Conservation (phyloP, 2,329 filamentous ascomycete species). For the Leptographium radiaticola region DNA sequence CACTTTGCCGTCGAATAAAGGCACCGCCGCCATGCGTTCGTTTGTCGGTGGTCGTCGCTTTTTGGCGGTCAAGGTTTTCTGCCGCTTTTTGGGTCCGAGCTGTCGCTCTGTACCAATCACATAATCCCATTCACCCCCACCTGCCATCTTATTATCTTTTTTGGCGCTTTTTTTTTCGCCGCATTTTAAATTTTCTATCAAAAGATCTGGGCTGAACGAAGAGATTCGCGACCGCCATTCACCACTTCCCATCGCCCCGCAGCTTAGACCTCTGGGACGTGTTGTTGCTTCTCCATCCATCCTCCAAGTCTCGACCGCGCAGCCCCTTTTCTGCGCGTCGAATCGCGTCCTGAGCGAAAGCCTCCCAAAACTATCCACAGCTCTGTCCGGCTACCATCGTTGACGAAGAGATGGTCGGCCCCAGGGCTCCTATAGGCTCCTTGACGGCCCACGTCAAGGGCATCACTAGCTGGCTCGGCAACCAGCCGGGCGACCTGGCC, state of each 20-base stretch:
- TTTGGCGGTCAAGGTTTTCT: conserved; percentile 11
- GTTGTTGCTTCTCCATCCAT: too few relatives aligned
- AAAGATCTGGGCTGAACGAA: neutral
- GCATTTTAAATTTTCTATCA: neutral
- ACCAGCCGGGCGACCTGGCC: neutral
- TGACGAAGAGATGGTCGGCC: conserved; percentile 7
- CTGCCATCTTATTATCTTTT: neutral
- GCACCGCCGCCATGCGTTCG: neutral
- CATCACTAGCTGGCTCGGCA: conserved; percentile 8
- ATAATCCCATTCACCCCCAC: neutral
- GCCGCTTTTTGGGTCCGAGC: conserved; percentile 4
- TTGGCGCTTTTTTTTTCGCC: neutral
- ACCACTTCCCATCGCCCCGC: too few relatives aligned
- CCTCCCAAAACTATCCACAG: neutral
- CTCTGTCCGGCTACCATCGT: neutral
- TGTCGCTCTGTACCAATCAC: conserved; percentile 5
- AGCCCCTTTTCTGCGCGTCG: neutral
- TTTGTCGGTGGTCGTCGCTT: neutral
- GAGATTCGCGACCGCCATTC: too few relatives aligned
- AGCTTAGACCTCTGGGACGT: too few relatives aligned
- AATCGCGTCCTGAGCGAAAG: neutral
- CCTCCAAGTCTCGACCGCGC: too few relatives aligned
- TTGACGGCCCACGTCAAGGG: conserved; percentile 16
- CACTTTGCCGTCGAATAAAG: too few relatives aligned
- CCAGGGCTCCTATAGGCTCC: conserved; percentile 17